A percentile compares a stretch with the other conserved stretches of the same genome.
These are phyloP conservation scores for Skeletonema grethae DNA, from an alignment of 108 stramenopile genomes.

Conservation along the genomic window DNA sequence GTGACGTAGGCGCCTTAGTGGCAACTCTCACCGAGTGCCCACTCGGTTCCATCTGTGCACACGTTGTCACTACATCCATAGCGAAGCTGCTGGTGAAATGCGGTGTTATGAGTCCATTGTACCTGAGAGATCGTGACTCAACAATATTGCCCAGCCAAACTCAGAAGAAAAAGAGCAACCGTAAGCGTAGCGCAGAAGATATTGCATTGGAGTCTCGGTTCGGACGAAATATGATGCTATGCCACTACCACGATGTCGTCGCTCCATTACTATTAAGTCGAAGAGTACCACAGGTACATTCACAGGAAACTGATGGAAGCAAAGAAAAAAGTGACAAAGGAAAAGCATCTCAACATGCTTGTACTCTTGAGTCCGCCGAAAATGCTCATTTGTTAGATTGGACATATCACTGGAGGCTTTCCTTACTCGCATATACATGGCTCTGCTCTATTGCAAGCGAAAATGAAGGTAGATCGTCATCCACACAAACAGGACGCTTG, in stretches of 20 bases:
- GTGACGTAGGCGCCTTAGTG: slow-evolving; percentile 80
- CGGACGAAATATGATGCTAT: slow-evolving; percentile 71
- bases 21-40: slow-evolving; percentile 75
- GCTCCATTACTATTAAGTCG: slow-evolving; percentile 80
- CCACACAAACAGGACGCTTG: slow-evolving; percentile 63
- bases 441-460: slow-evolving; percentile 69
- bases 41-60: slow-evolving; percentile 68
- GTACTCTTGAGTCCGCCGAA: slow-evolving; percentile 18
- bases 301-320: background rate
- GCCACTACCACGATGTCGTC: slow-evolving; percentile 81
- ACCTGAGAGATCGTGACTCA: slow-evolving; percentile 16
- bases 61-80: slow-evolving; percentile 68
- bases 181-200: slow-evolving; percentile 21
- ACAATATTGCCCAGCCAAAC: background rate
- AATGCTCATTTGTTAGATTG: slow-evolving; percentile 41
- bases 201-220: slow-evolving; percentile 64
- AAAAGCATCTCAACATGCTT: background rate
- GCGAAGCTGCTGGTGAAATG: slow-evolving; percentile 74
- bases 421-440: slow-evolving; percentile 75
- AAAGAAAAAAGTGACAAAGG: slow-evolving; percentile 19
- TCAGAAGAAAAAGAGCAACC: slow-evolving; percentile 7
- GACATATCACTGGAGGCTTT: slow-evolving; percentile 78
- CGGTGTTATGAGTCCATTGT: slow-evolving; percentile 53
- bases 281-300: slow-evolving; percentile 49
- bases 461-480: slow-evolving; percentile 63